Conservation (phyloP, 1,139 yeast species). For the Lodderomyces oxycetoniae region DNA sequence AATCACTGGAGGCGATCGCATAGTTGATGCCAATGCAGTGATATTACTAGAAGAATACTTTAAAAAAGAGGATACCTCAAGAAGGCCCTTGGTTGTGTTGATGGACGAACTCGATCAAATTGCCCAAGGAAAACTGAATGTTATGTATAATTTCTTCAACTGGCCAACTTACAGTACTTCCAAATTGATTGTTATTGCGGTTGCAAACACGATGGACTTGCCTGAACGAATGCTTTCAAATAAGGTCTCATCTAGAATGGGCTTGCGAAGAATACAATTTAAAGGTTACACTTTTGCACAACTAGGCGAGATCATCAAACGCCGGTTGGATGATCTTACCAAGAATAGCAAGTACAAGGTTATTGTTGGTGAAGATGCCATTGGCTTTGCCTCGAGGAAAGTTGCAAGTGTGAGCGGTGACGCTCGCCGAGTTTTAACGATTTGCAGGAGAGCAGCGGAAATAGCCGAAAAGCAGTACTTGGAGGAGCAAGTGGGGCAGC, state of each 20-base stretch:
- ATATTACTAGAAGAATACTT: constrained; percentile 38
- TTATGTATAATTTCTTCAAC: constrained; percentile 92
- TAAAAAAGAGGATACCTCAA: constrained; percentile 19
- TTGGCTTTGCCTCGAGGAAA: constrained; percentile 87
- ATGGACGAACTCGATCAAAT: constrained; percentile 93
- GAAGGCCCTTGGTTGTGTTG: constrained; percentile 65
- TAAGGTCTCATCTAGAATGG: constrained; percentile 87
- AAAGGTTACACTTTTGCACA: constrained; percentile 84
- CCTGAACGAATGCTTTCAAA: constrained; percentile 87
- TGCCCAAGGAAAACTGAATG: constrained; percentile 78
- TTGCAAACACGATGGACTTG: constrained; percentile 95
- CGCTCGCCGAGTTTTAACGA: constrained; percentile 87
- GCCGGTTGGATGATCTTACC: constrained; percentile 58
- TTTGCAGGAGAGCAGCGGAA: constrained; percentile 87
- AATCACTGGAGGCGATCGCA: constrained; percentile 58
- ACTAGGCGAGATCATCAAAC: constrained; percentile 66
- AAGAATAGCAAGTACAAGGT: constrained; percentile 35
- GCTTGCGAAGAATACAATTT: constrained; percentile 81
- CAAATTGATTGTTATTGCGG: constrained; percentile 80
- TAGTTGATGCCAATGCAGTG: constrained; percentile 61
- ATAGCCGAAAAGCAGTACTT: constrained; percentile 62
- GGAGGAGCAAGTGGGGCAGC: constrained; percentile 17
- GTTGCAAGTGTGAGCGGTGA: constrained; percentile 97
- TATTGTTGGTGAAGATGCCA: constrained; percentile 65
- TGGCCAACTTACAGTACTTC: constrained; percentile 91